These are phyloP conservation scores for Piper longum DNA, from an alignment of 164 flowering plant genomes.

Conservation along the genomic window DNA sequence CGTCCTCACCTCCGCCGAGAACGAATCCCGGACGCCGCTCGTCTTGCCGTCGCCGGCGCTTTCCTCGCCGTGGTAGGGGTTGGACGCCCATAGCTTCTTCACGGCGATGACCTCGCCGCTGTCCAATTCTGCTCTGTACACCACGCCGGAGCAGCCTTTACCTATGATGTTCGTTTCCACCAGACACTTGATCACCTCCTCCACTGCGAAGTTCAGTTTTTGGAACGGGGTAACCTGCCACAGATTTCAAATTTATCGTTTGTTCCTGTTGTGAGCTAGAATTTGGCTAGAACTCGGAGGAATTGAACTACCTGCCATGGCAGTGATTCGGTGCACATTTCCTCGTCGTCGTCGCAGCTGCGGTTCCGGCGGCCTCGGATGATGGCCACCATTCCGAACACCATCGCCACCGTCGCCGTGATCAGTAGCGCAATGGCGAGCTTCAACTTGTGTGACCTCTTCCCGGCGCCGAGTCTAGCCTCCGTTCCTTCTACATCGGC, in stretches of 20 bases:
- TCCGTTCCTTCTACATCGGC: constrained; percentile 3
- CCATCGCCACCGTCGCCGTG: constrained; percentile 35
- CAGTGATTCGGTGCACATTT: constrained; percentile 42
- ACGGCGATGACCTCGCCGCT: constrained; percentile 69
- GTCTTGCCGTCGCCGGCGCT: constrained; percentile 10
- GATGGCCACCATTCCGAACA: constrained; percentile 44
- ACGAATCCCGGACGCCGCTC: constrained; percentile 37
- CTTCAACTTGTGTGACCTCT: constrained; percentile 26
- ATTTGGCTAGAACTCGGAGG: background rate
- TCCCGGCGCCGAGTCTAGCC: background rate
- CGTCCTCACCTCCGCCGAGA: constrained; percentile 65
- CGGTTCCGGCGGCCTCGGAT: constrained; percentile 29
- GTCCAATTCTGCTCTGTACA: constrained; percentile 56
- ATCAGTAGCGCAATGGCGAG: constrained; percentile 48
- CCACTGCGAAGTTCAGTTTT: constrained; percentile 54
- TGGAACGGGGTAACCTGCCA: constrained; percentile 86
- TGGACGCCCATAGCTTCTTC: constrained; percentile 71
- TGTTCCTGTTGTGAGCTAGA: too few species aligned
- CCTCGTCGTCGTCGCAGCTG: constrained; percentile 34
- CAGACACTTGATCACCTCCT: constrained; percentile 41
- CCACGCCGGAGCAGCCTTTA: constrained; percentile 71
- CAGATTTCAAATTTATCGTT: background rate
- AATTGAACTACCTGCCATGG: constrained; percentile 57
- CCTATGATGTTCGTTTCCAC: constrained; percentile 65
- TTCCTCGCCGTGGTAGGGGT: constrained; percentile 13